Base-by-base conservation (phyloP, 78 protist species). In the Chrysochromulina parva region DNA sequence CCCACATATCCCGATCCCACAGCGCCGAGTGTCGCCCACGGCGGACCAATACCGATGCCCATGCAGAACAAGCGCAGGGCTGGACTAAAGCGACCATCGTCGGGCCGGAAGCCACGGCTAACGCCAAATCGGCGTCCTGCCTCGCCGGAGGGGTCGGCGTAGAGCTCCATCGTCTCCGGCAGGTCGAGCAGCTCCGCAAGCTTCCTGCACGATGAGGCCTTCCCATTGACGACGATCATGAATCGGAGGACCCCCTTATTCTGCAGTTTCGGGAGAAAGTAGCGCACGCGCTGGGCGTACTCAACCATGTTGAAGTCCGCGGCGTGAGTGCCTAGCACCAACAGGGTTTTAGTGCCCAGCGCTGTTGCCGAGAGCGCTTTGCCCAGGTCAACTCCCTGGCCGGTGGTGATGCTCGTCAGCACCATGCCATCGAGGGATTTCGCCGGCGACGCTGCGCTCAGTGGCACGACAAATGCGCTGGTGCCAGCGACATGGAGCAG, bases 241-340 rank as follows among this genome's bases (percentile, higher is more conserved):
- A 11, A 22, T 5, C 90, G 90, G 4, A 1, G 2, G 11, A 86
- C 62, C 10, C 81, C 81, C 28, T 52, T 17, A 6, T 19, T 62
- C 0, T 28, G 90, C 55, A 86, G 62, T 11, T 5, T 19, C 9
- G 90, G 90, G 67, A 17, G 19, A 52, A 47, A 86, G 90, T 50
- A 11, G 7, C 81, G 81, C 16, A 66, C 53, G 24, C 24, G 26
- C 80, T 86, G 90, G 10, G 62, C 81, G 60, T 86, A 86, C 90
- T 86, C 90, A 52, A 86, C 11, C 81, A 26, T 26, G 53, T 86
- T 86, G 90, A 86, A 86, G 28, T 86, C 90, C 17, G 78, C 78
- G 20, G 90, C 53, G 60, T 66, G 52, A 3, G 89, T 85, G 55
- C 89, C 89, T 1, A 80, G 50, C 19, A 80, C 60, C 26, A 78